phyloP scores from a whole-genome alignment of 371 early-diverging fungal species.

The Dinochytrium kinnereticum region DNA sequence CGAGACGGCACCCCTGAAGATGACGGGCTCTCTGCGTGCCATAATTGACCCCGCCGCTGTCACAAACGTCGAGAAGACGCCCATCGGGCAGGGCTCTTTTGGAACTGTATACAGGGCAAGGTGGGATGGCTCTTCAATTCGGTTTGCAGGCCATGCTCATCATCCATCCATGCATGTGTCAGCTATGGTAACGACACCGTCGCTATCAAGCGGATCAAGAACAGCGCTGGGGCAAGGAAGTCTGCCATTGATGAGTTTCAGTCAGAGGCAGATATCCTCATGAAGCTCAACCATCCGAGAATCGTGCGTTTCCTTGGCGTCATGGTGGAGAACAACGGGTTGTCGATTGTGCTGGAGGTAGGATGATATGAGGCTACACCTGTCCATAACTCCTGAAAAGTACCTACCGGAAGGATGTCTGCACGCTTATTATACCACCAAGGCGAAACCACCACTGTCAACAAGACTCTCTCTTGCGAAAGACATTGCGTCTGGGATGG shows the following conservation, averaged over 20 bases:
- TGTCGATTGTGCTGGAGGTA: conserved; percentile 7
- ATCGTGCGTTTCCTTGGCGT: neutral
- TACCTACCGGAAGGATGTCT: neutral
- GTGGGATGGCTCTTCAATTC: neutral
- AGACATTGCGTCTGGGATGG: conserved; percentile 1
- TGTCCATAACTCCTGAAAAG: neutral
- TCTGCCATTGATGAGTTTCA: neutral
- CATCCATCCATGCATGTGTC: too few relatives aligned
- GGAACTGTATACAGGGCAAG: neutral
- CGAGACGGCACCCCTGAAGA: too few relatives aligned
- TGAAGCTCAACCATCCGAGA: neutral
- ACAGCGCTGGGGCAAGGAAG: neutral
- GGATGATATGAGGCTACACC: neutral
- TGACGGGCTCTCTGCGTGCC: too few relatives aligned
- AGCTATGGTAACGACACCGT: neutral
- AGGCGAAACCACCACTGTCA: neutral
- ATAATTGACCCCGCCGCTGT: too few relatives aligned
- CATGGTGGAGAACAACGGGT: neutral
- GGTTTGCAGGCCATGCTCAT: neutral
- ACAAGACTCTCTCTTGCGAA: neutral
- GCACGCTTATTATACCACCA: neutral
- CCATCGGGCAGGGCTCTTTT: neutral
- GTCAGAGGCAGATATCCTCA: neutral
- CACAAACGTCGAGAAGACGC: neutral
- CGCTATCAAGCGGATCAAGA: neutral